Percentiles rank a stretch among this genome's conserved stretches.
Evolutionary conservation across 257 asterid genomes (phyloP).

Genomic region (Haberlea rhodopensis): DNA sequence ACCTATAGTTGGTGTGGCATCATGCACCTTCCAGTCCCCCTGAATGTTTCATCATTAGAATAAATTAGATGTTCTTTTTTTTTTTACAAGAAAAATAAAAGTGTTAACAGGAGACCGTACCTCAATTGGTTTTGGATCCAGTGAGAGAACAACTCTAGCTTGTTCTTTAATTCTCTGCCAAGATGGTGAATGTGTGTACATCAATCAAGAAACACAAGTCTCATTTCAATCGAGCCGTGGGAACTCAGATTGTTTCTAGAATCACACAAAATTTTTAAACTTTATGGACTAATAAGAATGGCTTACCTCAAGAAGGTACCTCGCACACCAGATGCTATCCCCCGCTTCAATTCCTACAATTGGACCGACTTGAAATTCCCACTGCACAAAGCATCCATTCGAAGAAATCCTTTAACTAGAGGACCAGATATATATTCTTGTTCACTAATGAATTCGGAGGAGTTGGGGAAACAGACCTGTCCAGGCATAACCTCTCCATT

Average conservation of each 20-base stretch:
- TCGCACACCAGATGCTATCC: slow-evolving; percentile 93
- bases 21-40: slow-evolving; percentile 99
- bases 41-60: slow-evolving; percentile 23
- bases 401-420: slow-evolving; percentile 8
- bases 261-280: neutral
- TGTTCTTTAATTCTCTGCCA: slow-evolving; percentile 95
- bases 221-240: neutral
- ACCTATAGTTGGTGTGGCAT: slow-evolving; percentile 92
- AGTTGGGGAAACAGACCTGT: slow-evolving; percentile 55
- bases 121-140: slow-evolving; percentile 95
- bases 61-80: slow-evolving; percentile 18
- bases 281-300: neutral
- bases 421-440: slow-evolving; percentile 13
- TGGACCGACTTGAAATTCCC: slow-evolving; percentile 99
- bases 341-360: slow-evolving; percentile 96
- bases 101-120: slow-evolving; percentile 28
- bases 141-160: slow-evolving; percentile 91
- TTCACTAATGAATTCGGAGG: neutral
- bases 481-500: slow-evolving; percentile 99
- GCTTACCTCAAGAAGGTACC: slow-evolving; percentile 92
- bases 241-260: neutral
- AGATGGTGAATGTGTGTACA: slow-evolving; percentile 5
- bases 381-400: slow-evolving; percentile 42
- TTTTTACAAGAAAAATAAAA: neutral
- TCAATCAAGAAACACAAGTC: slow-evolving; percentile 1